A percentile compares a stretch with the other conserved stretches of the same genome.
Conservation (phyloP, 2,329 filamentous ascomycete genomes). For the Pyricularia grisea region DNA sequence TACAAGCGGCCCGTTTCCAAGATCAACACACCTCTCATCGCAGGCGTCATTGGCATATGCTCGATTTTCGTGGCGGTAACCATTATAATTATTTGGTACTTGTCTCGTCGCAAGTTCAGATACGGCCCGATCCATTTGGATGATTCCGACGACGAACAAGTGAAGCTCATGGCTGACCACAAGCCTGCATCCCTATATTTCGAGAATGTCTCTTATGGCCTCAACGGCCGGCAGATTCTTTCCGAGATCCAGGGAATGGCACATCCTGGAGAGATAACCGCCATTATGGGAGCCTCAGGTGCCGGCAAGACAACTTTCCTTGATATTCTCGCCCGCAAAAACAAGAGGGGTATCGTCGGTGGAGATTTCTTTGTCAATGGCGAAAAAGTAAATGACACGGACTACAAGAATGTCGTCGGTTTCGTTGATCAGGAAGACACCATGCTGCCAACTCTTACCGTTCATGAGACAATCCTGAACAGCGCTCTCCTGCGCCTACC, state of each 20-base stretch:
- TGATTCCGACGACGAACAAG: conserved; percentile 79
- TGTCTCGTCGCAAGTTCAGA: conserved; percentile 63
- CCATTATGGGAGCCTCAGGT: conserved; percentile 96
- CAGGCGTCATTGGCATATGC: conserved; percentile 79
- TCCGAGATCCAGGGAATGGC: conserved; percentile 73
- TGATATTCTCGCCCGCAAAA: conserved; percentile 92
- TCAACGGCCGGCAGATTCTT: conserved; percentile 85
- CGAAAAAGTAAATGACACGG: conserved; percentile 72
- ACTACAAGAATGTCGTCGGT: conserved; percentile 87
- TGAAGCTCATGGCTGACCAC: conserved; percentile 83
- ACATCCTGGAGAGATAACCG: conserved; percentile 90
- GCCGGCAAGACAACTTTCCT: conserved; percentile 96
- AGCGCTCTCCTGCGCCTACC: conserved; percentile 90
- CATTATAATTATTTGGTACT: conserved; percentile 77
- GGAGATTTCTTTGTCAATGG: conserved; percentile 92
- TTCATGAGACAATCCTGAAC: conserved; percentile 94
- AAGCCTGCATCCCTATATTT: conserved; percentile 86
- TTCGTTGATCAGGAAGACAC: conserved; percentile 99
- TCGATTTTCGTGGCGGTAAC: conserved; percentile 77
- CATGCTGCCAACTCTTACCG: conserved; percentile 89
- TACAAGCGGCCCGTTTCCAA: conserved; percentile 82
- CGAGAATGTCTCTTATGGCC: conserved; percentile 73
- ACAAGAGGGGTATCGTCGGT: conserved; percentile 71
- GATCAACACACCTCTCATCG: conserved; percentile 95
- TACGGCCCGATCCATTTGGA: conserved; percentile 74